Percentiles rank a stretch among this genome's conserved stretches.
These are phyloP conservation scores for Magnusiomyces ingens DNA, from an alignment of 1,139 yeast species.

Conservation along the genomic window DNA sequence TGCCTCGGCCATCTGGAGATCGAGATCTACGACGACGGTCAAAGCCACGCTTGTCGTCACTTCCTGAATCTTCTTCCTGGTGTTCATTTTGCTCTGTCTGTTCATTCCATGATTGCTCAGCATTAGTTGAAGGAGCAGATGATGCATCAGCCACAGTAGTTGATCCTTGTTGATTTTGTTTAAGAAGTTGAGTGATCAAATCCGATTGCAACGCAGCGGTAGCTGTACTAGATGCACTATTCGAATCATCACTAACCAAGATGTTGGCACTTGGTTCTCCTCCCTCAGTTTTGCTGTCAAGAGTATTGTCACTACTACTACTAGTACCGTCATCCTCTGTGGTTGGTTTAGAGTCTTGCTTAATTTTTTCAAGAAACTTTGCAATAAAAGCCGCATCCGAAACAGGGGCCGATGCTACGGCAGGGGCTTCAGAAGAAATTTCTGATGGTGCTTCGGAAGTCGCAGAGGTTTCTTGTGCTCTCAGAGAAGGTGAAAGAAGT, in stretches of 20 bases:
- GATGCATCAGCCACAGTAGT: slow-evolving; percentile 9
- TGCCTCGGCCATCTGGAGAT: slow-evolving; percentile 41
- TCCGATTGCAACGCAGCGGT: too few relatives aligned
- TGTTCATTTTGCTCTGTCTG: slow-evolving; percentile 10
- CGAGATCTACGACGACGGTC: slow-evolving; percentile 52
- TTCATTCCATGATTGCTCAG: slow-evolving; percentile 9
- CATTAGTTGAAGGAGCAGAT: slow-evolving; percentile 14
- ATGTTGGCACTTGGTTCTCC: slow-evolving; percentile 3
- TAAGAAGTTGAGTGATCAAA: background rate
- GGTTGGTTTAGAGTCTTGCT: slow-evolving; percentile 26
- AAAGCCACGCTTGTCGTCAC: slow-evolving; percentile 17
- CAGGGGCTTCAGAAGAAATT: slow-evolving; percentile 16
- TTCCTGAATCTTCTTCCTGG: background rate
- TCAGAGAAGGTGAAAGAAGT: slow-evolving; percentile 4
- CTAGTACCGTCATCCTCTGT: background rate
- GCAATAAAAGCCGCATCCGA: slow-evolving; percentile 36
- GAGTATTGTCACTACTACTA: background rate
- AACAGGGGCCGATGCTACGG: slow-evolving; percentile 17
- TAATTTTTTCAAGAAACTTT: slow-evolving; percentile 34
- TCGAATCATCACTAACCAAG: slow-evolving; percentile 10
- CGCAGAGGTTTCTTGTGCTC: background rate
- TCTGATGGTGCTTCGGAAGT: slow-evolving; percentile 40
- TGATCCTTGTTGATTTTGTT: slow-evolving; percentile 12
- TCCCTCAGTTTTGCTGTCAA: slow-evolving; percentile 4
- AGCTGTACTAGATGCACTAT: slow-evolving; percentile 1